These are phyloP conservation scores for Lagenidium giganteum DNA, from an alignment of 352 stramenopile species.

Conservation along the genomic window DNA sequence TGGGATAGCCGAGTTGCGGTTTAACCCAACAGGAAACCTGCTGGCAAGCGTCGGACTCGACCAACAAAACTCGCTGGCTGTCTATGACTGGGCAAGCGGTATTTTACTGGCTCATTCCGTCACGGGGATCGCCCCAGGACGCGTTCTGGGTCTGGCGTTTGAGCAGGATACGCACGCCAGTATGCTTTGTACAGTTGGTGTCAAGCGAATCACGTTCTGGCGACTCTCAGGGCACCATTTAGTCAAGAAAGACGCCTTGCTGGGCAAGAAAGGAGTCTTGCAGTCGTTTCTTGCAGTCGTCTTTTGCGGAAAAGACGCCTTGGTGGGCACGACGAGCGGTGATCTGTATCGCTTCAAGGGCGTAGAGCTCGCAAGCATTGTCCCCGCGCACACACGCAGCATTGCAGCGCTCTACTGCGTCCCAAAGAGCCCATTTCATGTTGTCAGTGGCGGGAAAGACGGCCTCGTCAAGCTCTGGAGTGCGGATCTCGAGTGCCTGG, in stretches of 20 bases:
- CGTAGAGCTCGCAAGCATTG: constrained; percentile 58
- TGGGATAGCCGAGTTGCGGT: constrained; percentile 80
- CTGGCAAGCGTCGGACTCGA: constrained; percentile 78
- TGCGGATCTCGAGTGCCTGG: constrained; percentile 63
- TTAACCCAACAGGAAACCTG: constrained; percentile 69
- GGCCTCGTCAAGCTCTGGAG: constrained; percentile 78
- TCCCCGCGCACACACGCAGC: constrained; percentile 64
- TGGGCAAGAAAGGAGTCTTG: constrained; percentile 63
- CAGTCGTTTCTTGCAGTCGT: constrained; percentile 78
- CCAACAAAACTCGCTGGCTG: constrained; percentile 42
- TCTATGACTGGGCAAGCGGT: constrained; percentile 76
- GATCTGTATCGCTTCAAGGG: constrained; percentile 86
- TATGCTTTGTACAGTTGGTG: constrained; percentile 32
- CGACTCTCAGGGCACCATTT: constrained; percentile 52
- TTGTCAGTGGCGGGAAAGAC: constrained; percentile 65
- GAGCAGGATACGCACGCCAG: constrained; percentile 24
- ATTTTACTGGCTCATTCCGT: constrained; percentile 53
- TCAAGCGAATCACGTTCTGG: constrained; percentile 67
- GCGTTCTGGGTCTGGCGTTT: constrained; percentile 56
- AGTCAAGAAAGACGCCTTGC: constrained; percentile 59
- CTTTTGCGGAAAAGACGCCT: constrained; percentile 67
- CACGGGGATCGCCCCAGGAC: constrained; percentile 36
- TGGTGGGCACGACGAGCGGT: constrained; percentile 78
- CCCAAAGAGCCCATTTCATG: constrained; percentile 22
- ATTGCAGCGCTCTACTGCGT: constrained; percentile 57